These are phyloP conservation scores for Agrocybe pediades DNA, from an alignment of 768 basidiomycete species.

Conservation along the genomic window DNA sequence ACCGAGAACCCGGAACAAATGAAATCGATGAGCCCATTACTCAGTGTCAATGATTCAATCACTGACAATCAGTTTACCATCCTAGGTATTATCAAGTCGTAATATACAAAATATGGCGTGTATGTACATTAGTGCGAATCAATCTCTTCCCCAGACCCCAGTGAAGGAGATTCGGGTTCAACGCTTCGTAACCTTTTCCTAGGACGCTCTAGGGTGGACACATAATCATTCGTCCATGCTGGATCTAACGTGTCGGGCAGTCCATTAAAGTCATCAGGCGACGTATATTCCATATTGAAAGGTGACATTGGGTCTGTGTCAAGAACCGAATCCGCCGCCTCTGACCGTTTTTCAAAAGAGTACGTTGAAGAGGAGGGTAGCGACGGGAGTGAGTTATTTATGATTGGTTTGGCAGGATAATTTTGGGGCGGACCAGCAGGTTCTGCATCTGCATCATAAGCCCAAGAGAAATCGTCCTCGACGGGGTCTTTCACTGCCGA, in stretches of 20 bases:
- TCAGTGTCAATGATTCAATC: too few species aligned
- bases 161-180: constrained; percentile 16
- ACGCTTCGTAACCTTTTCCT: constrained; percentile 35
- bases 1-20: constrained; percentile 16
- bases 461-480: constrained; percentile 44
- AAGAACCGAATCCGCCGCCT: not conserved
- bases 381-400: not conserved
- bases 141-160: not conserved
- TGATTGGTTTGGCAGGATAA: not conserved
- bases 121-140: too few species aligned
- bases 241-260: constrained; percentile 10
- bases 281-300: constrained; percentile 18
- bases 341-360: not conserved
- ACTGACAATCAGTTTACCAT: too few species aligned
- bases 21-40: constrained; percentile 16
- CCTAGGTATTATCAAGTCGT: too few species aligned
- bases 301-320: not conserved
- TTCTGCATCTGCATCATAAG: constrained; percentile 38
- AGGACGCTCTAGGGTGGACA: constrained; percentile 17
- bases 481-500: constrained; percentile 17
- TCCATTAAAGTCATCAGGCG: constrained; percentile 18
- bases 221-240: constrained; percentile 14
- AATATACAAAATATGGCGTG: too few species aligned
- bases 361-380: not conserved
- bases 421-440: not conserved